phyloP scores from a whole-genome alignment of 106 monocot species.

The Platanthera zijinensis region DNA sequence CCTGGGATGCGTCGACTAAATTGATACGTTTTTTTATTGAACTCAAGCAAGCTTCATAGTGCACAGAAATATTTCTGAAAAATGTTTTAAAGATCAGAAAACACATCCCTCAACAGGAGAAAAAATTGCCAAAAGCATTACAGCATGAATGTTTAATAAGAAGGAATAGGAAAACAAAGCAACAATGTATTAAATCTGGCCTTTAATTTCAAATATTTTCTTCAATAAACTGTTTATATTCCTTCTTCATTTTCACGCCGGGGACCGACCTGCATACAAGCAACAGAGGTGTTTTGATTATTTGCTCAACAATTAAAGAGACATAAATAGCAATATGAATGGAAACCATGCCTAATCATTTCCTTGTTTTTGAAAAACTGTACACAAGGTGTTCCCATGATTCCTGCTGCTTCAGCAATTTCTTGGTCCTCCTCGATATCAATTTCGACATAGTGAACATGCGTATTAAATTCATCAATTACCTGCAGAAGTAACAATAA shows the following conservation, averaged over 20 bases:
- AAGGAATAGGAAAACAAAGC: too few relatives aligned
- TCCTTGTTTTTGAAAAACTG: constrained; percentile 98
- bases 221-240: constrained; percentile 88
- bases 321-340: neutral
- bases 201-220: constrained; percentile 43
- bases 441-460: constrained; percentile 89
- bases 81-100: too few relatives aligned
- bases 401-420: constrained; percentile 89
- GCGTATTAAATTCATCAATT: constrained; percentile 77
- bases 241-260: constrained; percentile 98
- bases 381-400: constrained; percentile 98
- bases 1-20: too few relatives aligned
- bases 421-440: constrained; percentile 98
- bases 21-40: too few relatives aligned
- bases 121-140: too few relatives aligned
- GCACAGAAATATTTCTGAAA: too few relatives aligned
- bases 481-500: constrained; percentile 40
- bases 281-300: neutral
- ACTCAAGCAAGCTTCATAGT: too few relatives aligned
- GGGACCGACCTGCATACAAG: constrained; percentile 61
- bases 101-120: too few relatives aligned
- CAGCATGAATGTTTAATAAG: too few relatives aligned
- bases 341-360: constrained; percentile 62
- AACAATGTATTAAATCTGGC: too few relatives aligned
- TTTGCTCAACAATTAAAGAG: neutral